These are phyloP conservation scores for Gossypium lobatum DNA, from an alignment of 441 rosid genomes.

Conservation along the genomic window DNA sequence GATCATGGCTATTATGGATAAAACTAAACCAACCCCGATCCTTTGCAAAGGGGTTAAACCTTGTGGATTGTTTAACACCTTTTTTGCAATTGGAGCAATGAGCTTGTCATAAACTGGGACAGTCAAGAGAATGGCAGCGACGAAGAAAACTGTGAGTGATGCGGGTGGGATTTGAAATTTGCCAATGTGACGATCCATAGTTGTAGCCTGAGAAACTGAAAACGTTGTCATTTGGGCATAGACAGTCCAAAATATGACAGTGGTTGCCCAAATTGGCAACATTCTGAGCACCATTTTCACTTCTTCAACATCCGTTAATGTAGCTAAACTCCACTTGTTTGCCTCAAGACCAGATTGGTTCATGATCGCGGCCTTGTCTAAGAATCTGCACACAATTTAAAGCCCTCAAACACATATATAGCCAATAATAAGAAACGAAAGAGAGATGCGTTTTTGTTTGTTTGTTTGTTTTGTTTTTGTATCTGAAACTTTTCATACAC, in stretches of 20 bases:
- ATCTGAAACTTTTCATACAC: too few relatives aligned
- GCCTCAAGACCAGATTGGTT: constrained; percentile 21
- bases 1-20: constrained; percentile 56
- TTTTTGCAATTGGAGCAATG: constrained; percentile 42
- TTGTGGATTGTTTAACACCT: constrained; percentile 46
- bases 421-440: too few relatives aligned
- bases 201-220: constrained; percentile 81
- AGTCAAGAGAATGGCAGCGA: constrained; percentile 69
- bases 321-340: constrained; percentile 70
- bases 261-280: constrained; percentile 90
- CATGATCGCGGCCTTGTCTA: constrained; percentile 78
- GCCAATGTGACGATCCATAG: constrained; percentile 78
- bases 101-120: constrained; percentile 72
- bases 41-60: constrained; percentile 77
- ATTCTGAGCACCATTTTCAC: constrained; percentile 75
- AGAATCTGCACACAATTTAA: constrained; percentile 41
- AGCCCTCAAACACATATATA: neutral
- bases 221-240: constrained; percentile 85
- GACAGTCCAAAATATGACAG: constrained; percentile 80
- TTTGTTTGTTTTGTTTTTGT: too few relatives aligned
- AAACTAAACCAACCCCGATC: constrained; percentile 55
- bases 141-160: constrained; percentile 66
- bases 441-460: too few relatives aligned
- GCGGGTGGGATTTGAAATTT: constrained; percentile 65
- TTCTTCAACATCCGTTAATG: constrained; percentile 82